These are phyloP conservation scores for Bipolaris bicolor DNA, from an alignment of 2,329 filamentous ascomycete species.

Conservation along the genomic window DNA sequence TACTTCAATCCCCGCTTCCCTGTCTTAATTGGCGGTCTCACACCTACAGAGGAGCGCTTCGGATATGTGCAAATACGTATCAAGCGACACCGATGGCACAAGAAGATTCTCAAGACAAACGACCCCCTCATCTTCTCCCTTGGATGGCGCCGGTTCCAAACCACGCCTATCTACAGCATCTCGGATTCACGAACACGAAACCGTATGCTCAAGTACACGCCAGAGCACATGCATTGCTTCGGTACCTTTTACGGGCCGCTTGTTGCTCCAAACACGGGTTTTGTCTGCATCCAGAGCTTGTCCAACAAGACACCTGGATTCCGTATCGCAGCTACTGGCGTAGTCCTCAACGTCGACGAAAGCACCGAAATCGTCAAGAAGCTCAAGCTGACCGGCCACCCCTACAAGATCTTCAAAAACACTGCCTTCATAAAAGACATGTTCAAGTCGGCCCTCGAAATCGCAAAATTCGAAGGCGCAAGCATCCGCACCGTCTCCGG, in stretches of 20 bases:
- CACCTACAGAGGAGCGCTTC: slow-evolving; percentile 92
- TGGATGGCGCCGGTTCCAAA: slow-evolving; percentile 95
- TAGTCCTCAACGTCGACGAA: slow-evolving; percentile 92
- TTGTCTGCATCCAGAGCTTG: slow-evolving; percentile 91
- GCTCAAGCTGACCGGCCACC: slow-evolving; percentile 90
- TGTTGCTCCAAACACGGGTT: slow-evolving; percentile 93
- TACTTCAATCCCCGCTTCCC: slow-evolving; percentile 83
- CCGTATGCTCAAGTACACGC: slow-evolving; percentile 98
- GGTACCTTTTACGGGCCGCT: slow-evolving; percentile 94
- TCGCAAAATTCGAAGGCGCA: slow-evolving; percentile 97
- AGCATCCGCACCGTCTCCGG: slow-evolving; percentile 96
- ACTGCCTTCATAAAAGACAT: slow-evolving; percentile 99
- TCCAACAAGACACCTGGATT: slow-evolving; percentile 86
- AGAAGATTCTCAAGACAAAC: slow-evolving; percentile 98
- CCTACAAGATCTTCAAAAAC: slow-evolving; percentile 99
- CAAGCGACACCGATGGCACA: slow-evolving; percentile 98
- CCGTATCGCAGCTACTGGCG: slow-evolving; percentile 91
- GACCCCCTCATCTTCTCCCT: slow-evolving; percentile 97
- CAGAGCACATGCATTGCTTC: slow-evolving; percentile 99
- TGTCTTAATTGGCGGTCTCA: slow-evolving; percentile 87
- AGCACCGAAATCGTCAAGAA: slow-evolving; percentile 99
- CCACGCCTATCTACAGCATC: slow-evolving; percentile 90
- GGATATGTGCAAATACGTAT: slow-evolving; percentile 95
- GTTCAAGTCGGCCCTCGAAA: slow-evolving; percentile 91
- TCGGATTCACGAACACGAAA: slow-evolving; percentile 92